Evolutionary conservation across 192 early-diverging fungal species (phyloP), one percentile per base, ranked within the genome.

Genomic region (Coemansia sp.): DNA sequence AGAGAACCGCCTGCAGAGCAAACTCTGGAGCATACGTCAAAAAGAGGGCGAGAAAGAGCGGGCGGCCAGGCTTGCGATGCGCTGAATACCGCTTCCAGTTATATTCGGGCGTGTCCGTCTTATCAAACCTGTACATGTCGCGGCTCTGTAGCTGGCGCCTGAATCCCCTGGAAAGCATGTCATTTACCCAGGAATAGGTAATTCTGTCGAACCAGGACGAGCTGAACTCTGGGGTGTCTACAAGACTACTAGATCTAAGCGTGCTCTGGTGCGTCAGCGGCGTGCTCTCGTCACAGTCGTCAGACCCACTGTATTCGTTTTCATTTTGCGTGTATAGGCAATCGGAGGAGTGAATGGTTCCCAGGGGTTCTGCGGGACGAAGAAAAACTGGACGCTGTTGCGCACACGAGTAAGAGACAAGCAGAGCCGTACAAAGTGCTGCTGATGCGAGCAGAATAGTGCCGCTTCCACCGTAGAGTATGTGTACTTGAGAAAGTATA

Each of bases 141-240:
- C 75, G 62, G 10, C 81, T 72, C 14, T 84, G 79, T 13, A 94
- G 83, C 14, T 83, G 80, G 37, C 84, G 68, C 53, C 51, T 70
- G 40, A 76, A 77, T 17, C 85, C 90, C 13, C 79, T 75, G 14
- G 75, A 70, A 54, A 95, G 75, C 32, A 95, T 55, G n/a, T 84
- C 68, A 71, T 85, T 88, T 7, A 84, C 64, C 85, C 88, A 90
- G 13, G 69, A 64, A 65, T 90, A 92, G 17, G 76, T 69, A 62
- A 77, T 67, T 22, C 45, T 60, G 50, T 67, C 61, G 14, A 64
- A 59, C 75, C 72, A 72, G 39, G 75, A 78, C 7, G 49, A 51
- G 42, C 53, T 69, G 67, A 45, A 61, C 61, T 85, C 84, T 32
- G 74, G 69, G 0, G 76, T 79, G 19, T 74, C 70, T 4, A 67